These are phyloP conservation scores for Kazachstania africana DNA, from an alignment of 805 yeast species.

Conservation along the genomic window DNA sequence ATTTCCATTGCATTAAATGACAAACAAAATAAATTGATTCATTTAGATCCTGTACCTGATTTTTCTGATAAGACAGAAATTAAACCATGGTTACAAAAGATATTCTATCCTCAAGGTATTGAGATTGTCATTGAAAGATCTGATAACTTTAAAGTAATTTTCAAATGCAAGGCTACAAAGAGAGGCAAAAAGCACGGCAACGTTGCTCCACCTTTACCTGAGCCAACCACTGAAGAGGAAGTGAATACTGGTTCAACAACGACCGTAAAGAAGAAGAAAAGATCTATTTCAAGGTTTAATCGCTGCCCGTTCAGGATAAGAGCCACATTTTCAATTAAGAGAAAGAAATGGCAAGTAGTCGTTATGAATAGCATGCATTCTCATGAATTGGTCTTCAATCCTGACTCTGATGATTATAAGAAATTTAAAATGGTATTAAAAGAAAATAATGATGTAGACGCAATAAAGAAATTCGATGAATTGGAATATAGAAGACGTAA, in stretches of 20 bases:
- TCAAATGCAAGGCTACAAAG: conserved; percentile 42
- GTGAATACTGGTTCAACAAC: too few species aligned
- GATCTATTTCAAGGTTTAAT: conserved; percentile 25
- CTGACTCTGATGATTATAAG: conserved; percentile 26
- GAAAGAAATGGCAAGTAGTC: conserved; percentile 46
- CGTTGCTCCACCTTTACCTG: neutral
- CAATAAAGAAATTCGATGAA: conserved; percentile 27
- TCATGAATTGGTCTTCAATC: conserved; percentile 33
- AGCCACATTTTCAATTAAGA: conserved; percentile 45
- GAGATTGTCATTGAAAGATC: conserved; percentile 51
- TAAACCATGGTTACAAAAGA: conserved; percentile 50
- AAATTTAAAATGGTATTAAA: conserved; percentile 23
- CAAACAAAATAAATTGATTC: conserved; percentile 22
- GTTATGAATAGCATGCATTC: conserved; percentile 51
- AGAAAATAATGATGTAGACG: conserved; percentile 20
- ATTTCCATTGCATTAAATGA: conserved; percentile 4
- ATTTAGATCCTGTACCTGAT: conserved; percentile 28
- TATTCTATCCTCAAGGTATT: conserved; percentile 37
- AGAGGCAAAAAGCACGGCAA: conserved; percentile 13
- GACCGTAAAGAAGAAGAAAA: conserved; percentile 13
- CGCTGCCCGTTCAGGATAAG: conserved; percentile 53
- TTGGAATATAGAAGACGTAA: conserved; percentile 24
- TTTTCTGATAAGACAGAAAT: conserved; percentile 37
- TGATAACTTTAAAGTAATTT: conserved; percentile 48
- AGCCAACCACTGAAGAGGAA: neutral